Evolutionary conservation across 2,329 filamentous ascomycete genomes (phyloP), one percentile per base, ranked within the genome.

Genomic region (Cladosporium sphaerospermum): DNA sequence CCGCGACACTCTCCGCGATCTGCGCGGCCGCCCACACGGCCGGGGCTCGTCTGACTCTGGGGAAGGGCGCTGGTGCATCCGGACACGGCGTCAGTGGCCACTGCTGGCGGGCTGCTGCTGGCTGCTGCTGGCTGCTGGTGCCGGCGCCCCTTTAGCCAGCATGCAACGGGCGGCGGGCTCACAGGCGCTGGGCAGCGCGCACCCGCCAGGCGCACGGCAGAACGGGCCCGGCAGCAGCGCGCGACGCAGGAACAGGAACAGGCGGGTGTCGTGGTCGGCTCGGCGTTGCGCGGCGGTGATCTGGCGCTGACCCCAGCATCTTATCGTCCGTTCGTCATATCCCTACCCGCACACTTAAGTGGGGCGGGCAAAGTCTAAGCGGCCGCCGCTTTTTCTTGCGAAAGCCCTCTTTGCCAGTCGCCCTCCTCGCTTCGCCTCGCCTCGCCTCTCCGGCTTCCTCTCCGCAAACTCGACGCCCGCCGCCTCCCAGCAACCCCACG

Each of bases 291-390:
- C 36, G 23, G 23, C 23, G 36, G 36, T 42, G 40, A 42, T 42
- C 40, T 42, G 40, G 23, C 39, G 14, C 33, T 32, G n/a, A 9
- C 39, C 14, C 39, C 39, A n/a, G 13, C 11, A 18, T 41, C 39
- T 41, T 41, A 41, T 41, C 39, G 39, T 46, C 45, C 45, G 45
- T 33, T 51, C 47, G 47, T 51, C 47, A 51, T 51, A 41, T 39
- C 16, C 44, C 9, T 42, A 42, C 40, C 40, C 40, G 16, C 40
- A 42, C 40, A 19, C 40, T 41, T 32, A 19, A 42, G 46, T 49
- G 46, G 46, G 45, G 39, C 31, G 4, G 45, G 10, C 36, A 39
- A 49, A 49, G 37, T 23, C 37, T 18, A 49, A 40, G 13, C 13
- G 36, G 13, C 18, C 11, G 18, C 19, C 19, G 39, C 39, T 49